These are phyloP conservation scores for Herpetospermum pedunculosum DNA, from an alignment of 306 rosid species.

Conservation along the genomic window DNA sequence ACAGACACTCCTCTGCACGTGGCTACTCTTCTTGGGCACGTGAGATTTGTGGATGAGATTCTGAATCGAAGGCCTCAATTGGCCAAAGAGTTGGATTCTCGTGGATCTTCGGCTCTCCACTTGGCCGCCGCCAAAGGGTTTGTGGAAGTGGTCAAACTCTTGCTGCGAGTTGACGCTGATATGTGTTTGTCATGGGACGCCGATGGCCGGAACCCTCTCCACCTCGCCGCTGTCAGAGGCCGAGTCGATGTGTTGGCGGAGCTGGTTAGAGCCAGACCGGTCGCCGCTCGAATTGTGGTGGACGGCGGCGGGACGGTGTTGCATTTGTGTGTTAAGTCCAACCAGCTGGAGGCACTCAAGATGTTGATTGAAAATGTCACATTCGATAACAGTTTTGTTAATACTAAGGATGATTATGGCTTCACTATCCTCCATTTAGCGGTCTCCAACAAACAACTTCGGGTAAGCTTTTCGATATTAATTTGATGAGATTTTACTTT, in stretches of 20 bases:
- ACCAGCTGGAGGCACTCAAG: constrained; percentile 15
- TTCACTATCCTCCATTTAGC: constrained; percentile 18
- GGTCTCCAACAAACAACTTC: constrained; percentile 12
- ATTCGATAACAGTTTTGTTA: constrained; percentile 3
- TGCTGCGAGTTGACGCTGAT: neutral
- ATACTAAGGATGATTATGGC: constrained; percentile 16
- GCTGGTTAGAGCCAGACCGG: constrained; percentile 3
- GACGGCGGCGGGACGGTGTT: constrained; percentile 19
- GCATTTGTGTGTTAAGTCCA: constrained; percentile 21
- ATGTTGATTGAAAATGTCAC: constrained; percentile 1
- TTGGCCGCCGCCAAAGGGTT: constrained; percentile 17
- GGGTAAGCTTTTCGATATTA: neutral
- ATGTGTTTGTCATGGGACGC: constrained; percentile 3
- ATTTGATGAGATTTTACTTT: too few species aligned
- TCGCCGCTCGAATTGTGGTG: constrained; percentile 10
- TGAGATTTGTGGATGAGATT: constrained; percentile 10
- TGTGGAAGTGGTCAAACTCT: constrained; percentile 3
- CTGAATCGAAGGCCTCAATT: constrained; percentile 19
- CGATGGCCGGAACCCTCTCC: constrained; percentile 21
- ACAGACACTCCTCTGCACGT: constrained; percentile 24
- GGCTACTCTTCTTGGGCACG: constrained; percentile 20
- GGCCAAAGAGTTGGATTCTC: constrained; percentile 17
- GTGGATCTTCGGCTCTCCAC: constrained; percentile 19
- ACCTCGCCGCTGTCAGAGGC: constrained; percentile 21
- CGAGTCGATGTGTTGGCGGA: constrained; percentile 12